phyloP scores from a whole-genome alignment of 148 eudicot genomes.

The Nepenthes gracilis region DNA sequence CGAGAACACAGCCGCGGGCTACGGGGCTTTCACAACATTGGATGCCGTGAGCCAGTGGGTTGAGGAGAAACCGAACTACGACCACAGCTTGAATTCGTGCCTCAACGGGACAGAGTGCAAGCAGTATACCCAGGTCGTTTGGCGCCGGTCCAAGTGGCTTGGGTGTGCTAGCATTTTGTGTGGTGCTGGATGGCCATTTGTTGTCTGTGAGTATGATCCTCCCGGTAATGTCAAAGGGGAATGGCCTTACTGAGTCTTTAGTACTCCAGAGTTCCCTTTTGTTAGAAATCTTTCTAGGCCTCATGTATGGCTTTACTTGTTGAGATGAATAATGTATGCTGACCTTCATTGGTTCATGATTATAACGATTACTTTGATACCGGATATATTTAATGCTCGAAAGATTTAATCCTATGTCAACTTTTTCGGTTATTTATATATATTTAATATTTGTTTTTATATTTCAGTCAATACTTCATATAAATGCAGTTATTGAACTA shows the following conservation, averaged over 20 bases:
- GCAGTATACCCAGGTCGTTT: slow-evolving; percentile 3
- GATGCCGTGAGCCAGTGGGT: slow-evolving; percentile 15
- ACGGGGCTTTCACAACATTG: slow-evolving; percentile 3
- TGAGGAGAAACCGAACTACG: slow-evolving; percentile 15
- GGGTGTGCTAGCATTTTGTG: not conserved
- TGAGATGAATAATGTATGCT: too few species aligned
- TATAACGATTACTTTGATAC: too few species aligned
- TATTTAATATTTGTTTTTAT: too few species aligned
- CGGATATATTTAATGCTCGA: too few species aligned
- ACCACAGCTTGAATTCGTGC: slow-evolving; percentile 7
- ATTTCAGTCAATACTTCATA: too few species aligned
- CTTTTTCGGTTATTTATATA: too few species aligned
- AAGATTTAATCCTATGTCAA: too few species aligned
- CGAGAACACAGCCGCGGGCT: slow-evolving; percentile 18
- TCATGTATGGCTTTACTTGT: too few species aligned
- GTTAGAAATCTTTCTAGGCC: not conserved
- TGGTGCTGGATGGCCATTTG: not conserved
- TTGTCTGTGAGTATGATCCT: slow-evolving; percentile 1
- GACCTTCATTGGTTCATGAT: too few species aligned
- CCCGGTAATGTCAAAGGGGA: not conserved
- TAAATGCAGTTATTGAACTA: too few species aligned
- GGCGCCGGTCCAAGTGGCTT: not conserved
- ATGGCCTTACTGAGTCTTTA: not conserved
- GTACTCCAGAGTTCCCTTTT: not conserved
- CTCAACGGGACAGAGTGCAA: not conserved